Evolutionary conservation across 2,329 filamentous ascomycete species (phyloP).

Genomic region (Volutella citrinella): DNA sequence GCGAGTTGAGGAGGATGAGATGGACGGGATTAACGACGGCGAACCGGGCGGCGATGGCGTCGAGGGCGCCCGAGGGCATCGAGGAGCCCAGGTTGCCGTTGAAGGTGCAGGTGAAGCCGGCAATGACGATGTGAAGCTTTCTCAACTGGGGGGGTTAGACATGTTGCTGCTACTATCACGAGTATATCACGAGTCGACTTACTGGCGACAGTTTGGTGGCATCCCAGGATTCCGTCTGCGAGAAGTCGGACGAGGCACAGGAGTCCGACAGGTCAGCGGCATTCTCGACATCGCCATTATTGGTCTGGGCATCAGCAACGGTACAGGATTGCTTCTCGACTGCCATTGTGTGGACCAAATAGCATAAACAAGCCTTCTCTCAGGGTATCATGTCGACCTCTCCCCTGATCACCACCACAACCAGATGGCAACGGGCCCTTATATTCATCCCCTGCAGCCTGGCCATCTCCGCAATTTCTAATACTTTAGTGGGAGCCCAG

Average conservation of each 20-base stretch:
- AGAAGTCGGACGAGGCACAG: slow-evolving; percentile 17
- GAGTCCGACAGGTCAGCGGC: slow-evolving; percentile 12
- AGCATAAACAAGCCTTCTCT: too few species aligned
- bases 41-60: slow-evolving; percentile 30
- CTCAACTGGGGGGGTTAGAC: slow-evolving; percentile 11
- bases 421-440: too few species aligned
- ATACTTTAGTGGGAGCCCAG: too few species aligned
- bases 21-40: slow-evolving; percentile 21
- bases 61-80: slow-evolving; percentile 34
- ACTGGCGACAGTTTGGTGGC: slow-evolving; percentile 30
- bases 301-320: too few species aligned
- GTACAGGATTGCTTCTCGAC: too few species aligned
- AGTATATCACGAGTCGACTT: slow-evolving; percentile 1
- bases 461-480: too few species aligned
- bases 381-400: too few species aligned
- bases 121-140: slow-evolving; percentile 32
- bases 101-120: slow-evolving; percentile 35
- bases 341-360: too few species aligned
- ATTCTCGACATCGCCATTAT: too few species aligned
- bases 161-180: too few species aligned
- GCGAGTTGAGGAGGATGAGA: slow-evolving; percentile 33
- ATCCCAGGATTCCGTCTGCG: slow-evolving; percentile 20
- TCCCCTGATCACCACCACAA: too few species aligned
- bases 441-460: too few species aligned
- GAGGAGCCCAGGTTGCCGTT: slow-evolving; percentile 36